Conservation (phyloP, 805 yeast genomes). For the Helenozyma baotianmanensis region DNA sequence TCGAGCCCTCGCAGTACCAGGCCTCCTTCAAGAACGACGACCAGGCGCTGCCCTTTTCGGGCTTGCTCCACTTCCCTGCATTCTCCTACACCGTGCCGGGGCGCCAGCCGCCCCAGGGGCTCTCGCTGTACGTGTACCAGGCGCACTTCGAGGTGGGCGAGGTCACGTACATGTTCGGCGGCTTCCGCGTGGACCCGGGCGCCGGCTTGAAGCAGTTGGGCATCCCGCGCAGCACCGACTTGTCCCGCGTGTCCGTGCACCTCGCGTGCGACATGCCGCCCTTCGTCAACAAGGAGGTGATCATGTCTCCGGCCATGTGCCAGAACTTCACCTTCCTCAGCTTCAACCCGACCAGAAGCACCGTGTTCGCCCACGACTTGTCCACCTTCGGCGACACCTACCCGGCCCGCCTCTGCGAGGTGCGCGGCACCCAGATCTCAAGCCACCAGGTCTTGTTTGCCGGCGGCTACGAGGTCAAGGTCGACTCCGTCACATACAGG, state of each 20-base stretch:
- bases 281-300: slow-evolving; percentile 29
- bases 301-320: slow-evolving; percentile 43
- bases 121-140: slow-evolving; percentile 20
- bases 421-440: slow-evolving; percentile 47
- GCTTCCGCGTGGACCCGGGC: slow-evolving; percentile 19
- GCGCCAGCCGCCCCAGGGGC: slow-evolving; percentile 1
- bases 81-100: slow-evolving; percentile 8
- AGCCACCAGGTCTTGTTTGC: slow-evolving; percentile 55
- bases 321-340: slow-evolving; percentile 22
- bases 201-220: slow-evolving; percentile 24
- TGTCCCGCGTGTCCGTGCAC: slow-evolving; percentile 30
- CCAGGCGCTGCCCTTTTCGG: slow-evolving; percentile 12
- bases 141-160: slow-evolving; percentile 30
- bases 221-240: slow-evolving; percentile 27
- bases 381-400: slow-evolving; percentile 24
- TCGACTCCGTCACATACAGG: slow-evolving; percentile 20
- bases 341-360: slow-evolving; percentile 30
- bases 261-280: slow-evolving; percentile 39
- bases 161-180: slow-evolving; percentile 34
- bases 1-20: not conserved
- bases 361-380: slow-evolving; percentile 20
- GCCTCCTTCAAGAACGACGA: slow-evolving; percentile 11
- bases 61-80: slow-evolving; percentile 13
- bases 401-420: slow-evolving; percentile 51
- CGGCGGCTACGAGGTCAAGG: slow-evolving; percentile 59